phyloP scores from a whole-genome alignment of 1,284 basidiomycete genomes.

The Peniophora sp. region DNA sequence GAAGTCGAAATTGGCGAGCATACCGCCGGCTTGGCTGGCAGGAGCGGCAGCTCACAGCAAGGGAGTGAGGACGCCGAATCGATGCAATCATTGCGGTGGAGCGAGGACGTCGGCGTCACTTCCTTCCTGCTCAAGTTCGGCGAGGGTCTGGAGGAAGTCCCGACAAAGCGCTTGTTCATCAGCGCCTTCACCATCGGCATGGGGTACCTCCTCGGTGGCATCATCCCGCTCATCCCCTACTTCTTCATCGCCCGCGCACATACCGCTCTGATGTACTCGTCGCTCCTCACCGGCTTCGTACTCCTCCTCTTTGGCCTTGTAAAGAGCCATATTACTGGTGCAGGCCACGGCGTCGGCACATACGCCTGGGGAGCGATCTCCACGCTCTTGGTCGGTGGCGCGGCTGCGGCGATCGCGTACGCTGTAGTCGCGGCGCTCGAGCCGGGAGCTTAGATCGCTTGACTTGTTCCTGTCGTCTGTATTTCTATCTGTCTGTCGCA shows the following conservation, averaged over 20 bases:
- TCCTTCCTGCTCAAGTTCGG: constrained; percentile 92
- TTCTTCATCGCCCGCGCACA: constrained; percentile 64
- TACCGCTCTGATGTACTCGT: constrained; percentile 66
- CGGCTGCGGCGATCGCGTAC: constrained; percentile 86
- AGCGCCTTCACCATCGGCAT: constrained; percentile 92
- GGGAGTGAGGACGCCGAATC: constrained; percentile 38
- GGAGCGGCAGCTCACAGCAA: constrained; percentile 15
- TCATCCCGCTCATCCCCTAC: constrained; percentile 87
- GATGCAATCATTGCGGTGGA: constrained; percentile 43
- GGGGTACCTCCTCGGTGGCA: constrained; percentile 80
- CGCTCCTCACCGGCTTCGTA: constrained; percentile 74
- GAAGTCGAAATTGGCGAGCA: constrained; percentile 48
- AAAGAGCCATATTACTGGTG: constrained; percentile 86
- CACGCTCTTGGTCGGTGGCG: constrained; percentile 86
- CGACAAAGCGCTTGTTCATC: constrained; percentile 46
- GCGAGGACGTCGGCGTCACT: constrained; percentile 74
- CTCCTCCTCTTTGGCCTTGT: constrained; percentile 85
- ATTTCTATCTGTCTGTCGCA: no score
- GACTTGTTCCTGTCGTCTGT: neutral
- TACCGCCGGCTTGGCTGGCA: constrained; percentile 15
- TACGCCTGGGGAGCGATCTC: constrained; percentile 83
- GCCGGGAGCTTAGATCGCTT: neutral
- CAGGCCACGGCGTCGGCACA: constrained; percentile 43
- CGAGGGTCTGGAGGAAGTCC: constrained; percentile 77
- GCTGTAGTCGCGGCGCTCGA: constrained; percentile 79